Conservation (phyloP, 441 rosid genomes). For the Melastoma candidum region DNA sequence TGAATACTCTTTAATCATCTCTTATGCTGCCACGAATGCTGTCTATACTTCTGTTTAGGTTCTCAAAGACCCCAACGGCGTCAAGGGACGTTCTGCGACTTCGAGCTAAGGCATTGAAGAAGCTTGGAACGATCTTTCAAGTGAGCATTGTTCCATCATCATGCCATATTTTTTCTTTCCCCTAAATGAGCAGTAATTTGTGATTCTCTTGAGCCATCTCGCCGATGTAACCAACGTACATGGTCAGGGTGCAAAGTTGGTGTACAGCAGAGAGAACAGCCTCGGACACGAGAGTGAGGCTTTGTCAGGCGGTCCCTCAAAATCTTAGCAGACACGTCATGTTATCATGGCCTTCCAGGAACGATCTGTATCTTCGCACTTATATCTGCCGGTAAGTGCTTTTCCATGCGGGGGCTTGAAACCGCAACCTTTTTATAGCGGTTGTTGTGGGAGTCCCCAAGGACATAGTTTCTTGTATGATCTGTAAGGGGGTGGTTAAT, state of each 20-base stretch:
- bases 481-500: too few relatives aligned
- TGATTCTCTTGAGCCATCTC: background rate
- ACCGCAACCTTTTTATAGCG: too few relatives aligned
- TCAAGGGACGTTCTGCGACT: slow-evolving; percentile 45
- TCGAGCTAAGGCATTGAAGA: slow-evolving; percentile 60
- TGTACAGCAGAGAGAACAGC: slow-evolving; percentile 70
- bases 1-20: too few relatives aligned
- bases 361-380: too few relatives aligned
- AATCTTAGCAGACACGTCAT: too few relatives aligned
- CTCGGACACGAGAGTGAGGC: slow-evolving; percentile 46
- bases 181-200: background rate
- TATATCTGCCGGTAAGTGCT: too few relatives aligned
- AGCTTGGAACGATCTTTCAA: slow-evolving; percentile 78
- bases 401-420: too few relatives aligned
- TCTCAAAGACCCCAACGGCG: slow-evolving; percentile 45
- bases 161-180: background rate
- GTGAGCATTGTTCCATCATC: slow-evolving; percentile 25
- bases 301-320: too few relatives aligned
- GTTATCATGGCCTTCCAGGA: too few relatives aligned
- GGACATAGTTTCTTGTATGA: too few relatives aligned
- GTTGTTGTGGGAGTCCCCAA: too few relatives aligned
- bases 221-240: background rate
- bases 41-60: slow-evolving; percentile 26
- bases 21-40: too few relatives aligned
- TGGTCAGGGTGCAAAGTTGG: slow-evolving; percentile 62